Evolutionary conservation across 352 stramenopile genomes (phyloP).

Genomic region (Phytopythium vexans): DNA sequence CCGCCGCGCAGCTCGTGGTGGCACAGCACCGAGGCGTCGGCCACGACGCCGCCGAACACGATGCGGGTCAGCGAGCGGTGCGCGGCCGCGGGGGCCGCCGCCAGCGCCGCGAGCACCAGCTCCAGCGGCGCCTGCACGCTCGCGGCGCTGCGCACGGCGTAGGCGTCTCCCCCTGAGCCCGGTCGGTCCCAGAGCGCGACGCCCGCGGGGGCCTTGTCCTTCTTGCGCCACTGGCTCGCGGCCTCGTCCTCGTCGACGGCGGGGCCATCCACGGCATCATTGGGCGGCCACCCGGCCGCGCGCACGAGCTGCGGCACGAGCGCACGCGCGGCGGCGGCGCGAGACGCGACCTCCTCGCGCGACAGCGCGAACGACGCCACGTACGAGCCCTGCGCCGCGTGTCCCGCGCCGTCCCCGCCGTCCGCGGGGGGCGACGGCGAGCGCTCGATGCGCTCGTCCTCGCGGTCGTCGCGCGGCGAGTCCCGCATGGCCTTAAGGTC

Average conservation of each 20-base stretch:
- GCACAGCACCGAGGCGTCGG: slow-evolving; percentile 74
- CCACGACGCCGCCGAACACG: slow-evolving; percentile 68
- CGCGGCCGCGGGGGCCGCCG: slow-evolving; percentile 45
- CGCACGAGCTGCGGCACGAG: slow-evolving; percentile 27
- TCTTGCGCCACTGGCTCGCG: slow-evolving; percentile 27
- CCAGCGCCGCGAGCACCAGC: slow-evolving; percentile 56
- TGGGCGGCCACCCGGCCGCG: slow-evolving; percentile 21
- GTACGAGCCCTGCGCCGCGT: slow-evolving; percentile 14
- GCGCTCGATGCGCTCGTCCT: too few relatives aligned
- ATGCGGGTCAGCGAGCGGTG: slow-evolving; percentile 74
- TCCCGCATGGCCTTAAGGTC: too few relatives aligned
- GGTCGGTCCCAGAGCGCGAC: slow-evolving; percentile 4
- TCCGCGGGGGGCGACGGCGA: too few relatives aligned
- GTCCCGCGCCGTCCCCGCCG: not conserved
- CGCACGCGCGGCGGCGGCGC: slow-evolving; percentile 18
- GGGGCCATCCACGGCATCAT: not conserved
- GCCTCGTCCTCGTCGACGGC: not conserved
- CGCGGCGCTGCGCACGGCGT: slow-evolving; percentile 57
- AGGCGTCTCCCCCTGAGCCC: slow-evolving; percentile 3
- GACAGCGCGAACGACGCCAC: slow-evolving; percentile 50
- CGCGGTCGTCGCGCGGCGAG: too few relatives aligned
- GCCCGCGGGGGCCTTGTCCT: slow-evolving; percentile 26
- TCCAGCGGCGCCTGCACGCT: slow-evolving; percentile 51
- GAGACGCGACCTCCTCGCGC: slow-evolving; percentile 32
- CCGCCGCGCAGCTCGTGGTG: slow-evolving; percentile 29